Base-by-base conservation (phyloP, 805 yeast species). In the Wickerhamiella sorbophila region DNA sequence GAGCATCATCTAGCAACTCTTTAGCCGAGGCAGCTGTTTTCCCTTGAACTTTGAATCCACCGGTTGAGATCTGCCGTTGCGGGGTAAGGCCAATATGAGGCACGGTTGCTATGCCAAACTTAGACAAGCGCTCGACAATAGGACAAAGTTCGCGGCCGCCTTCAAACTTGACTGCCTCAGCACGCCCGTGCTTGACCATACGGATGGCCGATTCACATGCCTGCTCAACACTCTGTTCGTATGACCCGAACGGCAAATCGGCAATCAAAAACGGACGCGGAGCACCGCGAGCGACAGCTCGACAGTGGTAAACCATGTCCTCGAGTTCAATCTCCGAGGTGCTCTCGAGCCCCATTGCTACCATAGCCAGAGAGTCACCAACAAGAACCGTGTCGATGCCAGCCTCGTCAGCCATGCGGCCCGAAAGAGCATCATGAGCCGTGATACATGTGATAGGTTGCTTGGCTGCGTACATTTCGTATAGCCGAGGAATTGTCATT, bases 81-180 rank as follows among this genome's bases (percentile, higher is more conserved):
- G 98, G 98, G 3, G 94, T 84, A 26, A 88, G 64, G 0, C 98
- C 98, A 24, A 84, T 74, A 59, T 88, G 98, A 1, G 93, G 96
- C 62, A 84, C 70, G 2, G 86, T 86, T 0, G 96, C 94, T 8
- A 88, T 77, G 1, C 97, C 97, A 15, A 78, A 65, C 4, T 68
- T 56, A 1, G 77, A 67, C 16, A 88, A 60, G 45, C 69, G 69
- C 43, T 59, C 52, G 8, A 91, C 71, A 1, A 79, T 72, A 3
- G 63, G 61, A 1, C 70, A 63, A 2, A 74, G 70, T 43, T 72
- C 77, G 32, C 55, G 61, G 0, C 91, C 87, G 5, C 94, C 94
- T 62, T 91, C 98, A 10, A 91, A 54, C 56, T 91, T 88, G 44
- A 88, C 71, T 0, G 83, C 88, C 48, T 85, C 82, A 49, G 55